These are phyloP conservation scores for Tetrapisispora phaffii DNA, from an alignment of 805 yeast genomes.

Conservation along the genomic window DNA sequence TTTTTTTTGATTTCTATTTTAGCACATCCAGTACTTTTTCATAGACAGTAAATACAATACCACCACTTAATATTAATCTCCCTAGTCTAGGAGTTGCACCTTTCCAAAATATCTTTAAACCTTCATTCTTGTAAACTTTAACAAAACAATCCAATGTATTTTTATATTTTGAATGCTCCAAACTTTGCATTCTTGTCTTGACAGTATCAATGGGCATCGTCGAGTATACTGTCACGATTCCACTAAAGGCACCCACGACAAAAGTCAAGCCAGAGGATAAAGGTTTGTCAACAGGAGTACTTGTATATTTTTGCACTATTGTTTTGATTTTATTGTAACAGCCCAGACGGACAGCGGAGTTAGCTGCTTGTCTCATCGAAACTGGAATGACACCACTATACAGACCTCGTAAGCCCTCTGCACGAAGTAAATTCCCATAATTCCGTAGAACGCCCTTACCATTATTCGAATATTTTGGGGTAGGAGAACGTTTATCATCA, in stretches of 20 bases:
- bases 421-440: slow-evolving; percentile 44
- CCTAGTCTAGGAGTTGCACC: slow-evolving; percentile 98
- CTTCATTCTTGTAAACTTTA: slow-evolving; percentile 76
- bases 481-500: slow-evolving; percentile 73
- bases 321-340: slow-evolving; percentile 84
- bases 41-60: slow-evolving; percentile 92
- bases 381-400: slow-evolving; percentile 90
- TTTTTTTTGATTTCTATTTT: slow-evolving; percentile 1
- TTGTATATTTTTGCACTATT: slow-evolving; percentile 58
- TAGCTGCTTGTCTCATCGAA: slow-evolving; percentile 89
- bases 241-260: slow-evolving; percentile 82
- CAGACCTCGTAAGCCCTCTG: slow-evolving; percentile 73
- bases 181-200: slow-evolving; percentile 93
- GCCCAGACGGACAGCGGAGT: slow-evolving; percentile 89
- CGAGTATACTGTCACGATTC: slow-evolving; percentile 78
- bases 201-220: slow-evolving; percentile 96
- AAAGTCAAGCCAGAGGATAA: slow-evolving; percentile 73
- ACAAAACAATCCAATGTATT: slow-evolving; percentile 77
- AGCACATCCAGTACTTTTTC: slow-evolving; percentile 64
- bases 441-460: slow-evolving; percentile 45
- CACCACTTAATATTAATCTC: slow-evolving; percentile 85
- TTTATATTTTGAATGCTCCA: slow-evolving; percentile 64
- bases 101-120: slow-evolving; percentile 87
- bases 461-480: slow-evolving; percentile 65
- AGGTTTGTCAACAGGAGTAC: slow-evolving; percentile 60